These are phyloP conservation scores for Hymenoscyphus scutula DNA, from an alignment of 2,329 filamentous ascomycete genomes.

Conservation along the genomic window DNA sequence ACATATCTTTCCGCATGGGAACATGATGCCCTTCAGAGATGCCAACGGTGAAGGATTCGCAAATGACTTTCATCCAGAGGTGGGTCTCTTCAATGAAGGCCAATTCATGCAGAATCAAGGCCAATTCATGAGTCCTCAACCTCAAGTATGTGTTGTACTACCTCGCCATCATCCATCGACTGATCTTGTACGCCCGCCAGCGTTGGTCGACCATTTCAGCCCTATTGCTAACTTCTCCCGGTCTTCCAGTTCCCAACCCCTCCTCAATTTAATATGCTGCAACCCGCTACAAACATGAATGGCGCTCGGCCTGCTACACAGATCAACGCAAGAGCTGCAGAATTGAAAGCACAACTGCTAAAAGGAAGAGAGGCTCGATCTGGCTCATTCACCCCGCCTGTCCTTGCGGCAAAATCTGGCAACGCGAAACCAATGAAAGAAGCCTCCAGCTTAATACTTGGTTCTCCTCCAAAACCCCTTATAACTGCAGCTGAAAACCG, in stretches of 20 bases:
- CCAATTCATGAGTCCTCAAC: slow-evolving; percentile 22
- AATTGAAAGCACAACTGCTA: slow-evolving; percentile 35
- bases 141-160: slow-evolving; percentile 27
- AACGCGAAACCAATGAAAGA: slow-evolving; percentile 19
- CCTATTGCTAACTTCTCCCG: slow-evolving; percentile 19
- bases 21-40: slow-evolving; percentile 23
- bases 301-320: slow-evolving; percentile 24
- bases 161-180: neutral
- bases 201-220: neutral
- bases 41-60: slow-evolving; percentile 19
- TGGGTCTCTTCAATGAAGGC: slow-evolving; percentile 25
- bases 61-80: slow-evolving; percentile 25
- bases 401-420: slow-evolving; percentile 4
- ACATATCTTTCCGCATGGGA: slow-evolving; percentile 24
- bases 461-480: slow-evolving; percentile 23
- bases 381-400: slow-evolving; percentile 28
- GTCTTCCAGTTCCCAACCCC: slow-evolving; percentile 27
- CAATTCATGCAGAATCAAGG: slow-evolving; percentile 26
- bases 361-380: slow-evolving; percentile 27
- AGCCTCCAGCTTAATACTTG: slow-evolving; percentile 20
- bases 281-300: slow-evolving; percentile 13
- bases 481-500: slow-evolving; percentile 18
- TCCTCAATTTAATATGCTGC: slow-evolving; percentile 21
- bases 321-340: slow-evolving; percentile 33
- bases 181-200: neutral